A percentile compares a stretch with the other conserved stretches of the same genome.
These are phyloP conservation scores for Nannizziopsis barbatae DNA, from an alignment of 2,329 filamentous ascomycete genomes.

Conservation along the genomic window DNA sequence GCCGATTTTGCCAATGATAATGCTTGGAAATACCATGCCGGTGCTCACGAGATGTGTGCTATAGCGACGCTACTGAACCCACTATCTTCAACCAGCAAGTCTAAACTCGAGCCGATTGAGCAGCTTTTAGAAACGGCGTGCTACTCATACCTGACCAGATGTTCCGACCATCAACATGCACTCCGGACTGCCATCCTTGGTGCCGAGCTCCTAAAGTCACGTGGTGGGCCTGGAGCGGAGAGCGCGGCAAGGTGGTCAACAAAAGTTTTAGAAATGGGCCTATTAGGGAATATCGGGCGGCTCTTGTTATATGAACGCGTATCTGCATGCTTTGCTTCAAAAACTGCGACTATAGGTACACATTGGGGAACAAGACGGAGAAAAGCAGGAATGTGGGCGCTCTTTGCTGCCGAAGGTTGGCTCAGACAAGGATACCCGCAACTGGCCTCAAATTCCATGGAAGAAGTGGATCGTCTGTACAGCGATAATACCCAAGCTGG, in stretches of 20 bases:
- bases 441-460: conserved; percentile 66
- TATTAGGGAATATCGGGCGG: conserved; percentile 64
- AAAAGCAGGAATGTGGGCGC: conserved; percentile 82
- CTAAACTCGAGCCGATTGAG: conserved; percentile 68
- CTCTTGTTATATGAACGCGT: conserved; percentile 78
- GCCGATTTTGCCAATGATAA: conserved; percentile 90
- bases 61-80: conserved; percentile 70
- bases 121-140: conserved; percentile 79
- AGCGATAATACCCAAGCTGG: conserved; percentile 33
- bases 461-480: conserved; percentile 52
- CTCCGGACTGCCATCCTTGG: conserved; percentile 64
- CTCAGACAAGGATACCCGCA: conserved; percentile 62
- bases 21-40: conserved; percentile 91
- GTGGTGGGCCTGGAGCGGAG: conserved; percentile 69
- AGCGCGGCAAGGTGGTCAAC: conserved; percentile 79
- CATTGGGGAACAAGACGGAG: conserved; percentile 61
- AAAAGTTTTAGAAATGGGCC: conserved; percentile 64
- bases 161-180: conserved; percentile 66
- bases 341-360: conserved; percentile 54
- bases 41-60: conserved; percentile 88
- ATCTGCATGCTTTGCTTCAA: conserved; percentile 69
- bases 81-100: conserved; percentile 59
- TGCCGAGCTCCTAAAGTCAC: conserved; percentile 69
- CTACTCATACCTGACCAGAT: conserved; percentile 86
- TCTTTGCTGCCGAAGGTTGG: conserved; percentile 77